Evolutionary conservation across 2,329 filamentous ascomycete genomes (phyloP).

Genomic region (Hypoxylon sp.): DNA sequence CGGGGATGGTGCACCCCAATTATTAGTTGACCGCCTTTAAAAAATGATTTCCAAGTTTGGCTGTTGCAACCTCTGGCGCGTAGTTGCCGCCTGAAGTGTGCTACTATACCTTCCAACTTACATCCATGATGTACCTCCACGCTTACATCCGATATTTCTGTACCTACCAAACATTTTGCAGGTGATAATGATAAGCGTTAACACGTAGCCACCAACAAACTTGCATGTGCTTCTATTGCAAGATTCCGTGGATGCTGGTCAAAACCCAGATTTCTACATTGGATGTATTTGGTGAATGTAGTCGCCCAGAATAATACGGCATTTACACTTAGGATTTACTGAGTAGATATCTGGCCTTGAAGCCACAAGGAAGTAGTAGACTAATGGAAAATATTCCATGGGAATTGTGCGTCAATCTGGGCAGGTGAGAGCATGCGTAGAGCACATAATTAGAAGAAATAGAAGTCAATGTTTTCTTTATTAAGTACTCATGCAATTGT

Average conservation of each 20-base stretch:
- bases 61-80: constrained; percentile 17
- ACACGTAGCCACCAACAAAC: not conserved
- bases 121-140: no score
- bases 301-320: not conserved
- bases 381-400: not conserved
- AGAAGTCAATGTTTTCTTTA: not conserved
- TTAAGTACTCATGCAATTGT: constrained; percentile 19
- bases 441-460: constrained; percentile 7
- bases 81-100: constrained; percentile 21
- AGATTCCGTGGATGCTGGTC: not conserved
- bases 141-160: not conserved
- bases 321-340: not conserved
- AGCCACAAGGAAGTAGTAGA: not conserved
- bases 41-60: not conserved
- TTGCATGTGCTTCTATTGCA: not conserved
- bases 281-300: not conserved
- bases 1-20: constrained; percentile 27
- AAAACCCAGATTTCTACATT: not conserved
- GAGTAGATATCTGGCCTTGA: not conserved
- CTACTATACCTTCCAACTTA: not conserved
- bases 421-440: not conserved
- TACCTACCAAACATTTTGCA: constrained; percentile 6
- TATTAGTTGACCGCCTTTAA: constrained; percentile 35
- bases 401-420: not conserved
- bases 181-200: not conserved